phyloP scores from a whole-genome alignment of 108 stramenopile species.

The Fragilaria crotonensis region DNA sequence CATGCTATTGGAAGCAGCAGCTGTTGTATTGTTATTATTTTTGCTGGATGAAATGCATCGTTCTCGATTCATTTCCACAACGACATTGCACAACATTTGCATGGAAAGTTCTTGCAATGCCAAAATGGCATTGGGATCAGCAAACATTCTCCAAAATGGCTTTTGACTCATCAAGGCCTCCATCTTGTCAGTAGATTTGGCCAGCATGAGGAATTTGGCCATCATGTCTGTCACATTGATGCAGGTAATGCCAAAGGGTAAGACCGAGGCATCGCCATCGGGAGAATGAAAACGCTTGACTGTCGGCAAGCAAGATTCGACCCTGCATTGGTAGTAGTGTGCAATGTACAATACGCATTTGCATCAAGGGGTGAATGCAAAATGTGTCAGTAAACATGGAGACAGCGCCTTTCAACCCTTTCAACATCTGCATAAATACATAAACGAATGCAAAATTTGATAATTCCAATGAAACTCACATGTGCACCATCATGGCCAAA shows the following conservation, averaged over 20 bases:
- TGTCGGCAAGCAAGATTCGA: conserved; percentile 27
- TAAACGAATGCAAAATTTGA: too few relatives aligned
- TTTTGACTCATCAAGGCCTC: conserved; percentile 77
- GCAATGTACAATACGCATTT: not conserved
- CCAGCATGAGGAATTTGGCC: conserved; percentile 77
- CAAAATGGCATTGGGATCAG: conserved; percentile 75
- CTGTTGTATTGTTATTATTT: conserved; percentile 18
- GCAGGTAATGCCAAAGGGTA: conserved; percentile 85
- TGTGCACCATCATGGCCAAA: conserved; percentile 74
- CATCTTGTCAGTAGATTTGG: conserved; percentile 75
- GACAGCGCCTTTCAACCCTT: too few relatives aligned
- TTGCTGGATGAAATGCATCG: conserved; percentile 14
- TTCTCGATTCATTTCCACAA: conserved; percentile 48
- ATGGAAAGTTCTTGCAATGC: conserved; percentile 72
- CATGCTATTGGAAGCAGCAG: conserved; percentile 4
- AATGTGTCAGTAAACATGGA: conserved; percentile 22
- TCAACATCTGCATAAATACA: too few relatives aligned
- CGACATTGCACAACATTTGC: conserved; percentile 70
- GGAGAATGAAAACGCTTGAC: conserved; percentile 33
- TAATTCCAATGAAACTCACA: too few relatives aligned
- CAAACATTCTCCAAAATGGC: conserved; percentile 89
- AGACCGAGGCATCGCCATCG: conserved; percentile 53
- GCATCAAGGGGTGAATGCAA: not conserved
- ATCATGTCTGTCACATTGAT: conserved; percentile 87
- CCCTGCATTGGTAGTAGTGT: too few relatives aligned